Evolutionary conservation across 108 stramenopile species (phyloP).

Genomic region (Ochromonas danica): DNA sequence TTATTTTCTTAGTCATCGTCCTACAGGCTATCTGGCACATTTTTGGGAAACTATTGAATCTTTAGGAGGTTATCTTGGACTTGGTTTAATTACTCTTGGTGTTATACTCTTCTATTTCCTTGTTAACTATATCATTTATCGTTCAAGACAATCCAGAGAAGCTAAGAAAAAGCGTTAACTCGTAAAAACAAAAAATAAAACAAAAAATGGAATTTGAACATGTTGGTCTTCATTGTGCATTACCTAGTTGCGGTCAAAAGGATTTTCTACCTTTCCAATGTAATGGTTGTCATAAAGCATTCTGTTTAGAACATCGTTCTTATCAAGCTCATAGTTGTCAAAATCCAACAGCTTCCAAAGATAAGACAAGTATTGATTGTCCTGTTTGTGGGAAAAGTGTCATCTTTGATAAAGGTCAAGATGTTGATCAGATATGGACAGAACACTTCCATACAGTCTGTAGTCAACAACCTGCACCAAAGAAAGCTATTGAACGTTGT

Average conservation of each 20-base stretch:
- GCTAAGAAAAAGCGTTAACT: not conserved
- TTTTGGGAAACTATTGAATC: slow-evolving; percentile 20
- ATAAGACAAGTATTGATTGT: slow-evolving; percentile 22
- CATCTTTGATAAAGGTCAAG: not conserved
- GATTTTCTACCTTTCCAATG: slow-evolving; percentile 22
- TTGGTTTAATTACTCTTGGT: not conserved
- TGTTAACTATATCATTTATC: not conserved
- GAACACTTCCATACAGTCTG: not conserved
- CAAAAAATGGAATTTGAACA: slow-evolving; percentile 20
- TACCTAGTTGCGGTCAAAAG: not conserved
- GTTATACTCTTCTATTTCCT: slow-evolving; percentile 6
- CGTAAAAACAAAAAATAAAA: no score
- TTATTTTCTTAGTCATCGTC: not conserved
- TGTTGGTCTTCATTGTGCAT: not conserved
- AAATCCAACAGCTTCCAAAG: not conserved
- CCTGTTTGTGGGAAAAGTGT: slow-evolving; percentile 24
- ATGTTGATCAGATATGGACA: not conserved
- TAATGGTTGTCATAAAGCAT: not conserved
- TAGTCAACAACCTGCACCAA: not conserved
- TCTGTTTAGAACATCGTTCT: slow-evolving; percentile 11
- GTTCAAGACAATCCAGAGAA: not conserved
- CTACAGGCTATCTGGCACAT: not conserved
- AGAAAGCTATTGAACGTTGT: not conserved
- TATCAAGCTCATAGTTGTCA: slow-evolving; percentile 1
- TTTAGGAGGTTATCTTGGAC: not conserved